Evolutionary conservation across 768 basidiomycete genomes (phyloP), one percentile per base, ranked within the genome.

Genomic region (Podaxis carcinomalis): DNA sequence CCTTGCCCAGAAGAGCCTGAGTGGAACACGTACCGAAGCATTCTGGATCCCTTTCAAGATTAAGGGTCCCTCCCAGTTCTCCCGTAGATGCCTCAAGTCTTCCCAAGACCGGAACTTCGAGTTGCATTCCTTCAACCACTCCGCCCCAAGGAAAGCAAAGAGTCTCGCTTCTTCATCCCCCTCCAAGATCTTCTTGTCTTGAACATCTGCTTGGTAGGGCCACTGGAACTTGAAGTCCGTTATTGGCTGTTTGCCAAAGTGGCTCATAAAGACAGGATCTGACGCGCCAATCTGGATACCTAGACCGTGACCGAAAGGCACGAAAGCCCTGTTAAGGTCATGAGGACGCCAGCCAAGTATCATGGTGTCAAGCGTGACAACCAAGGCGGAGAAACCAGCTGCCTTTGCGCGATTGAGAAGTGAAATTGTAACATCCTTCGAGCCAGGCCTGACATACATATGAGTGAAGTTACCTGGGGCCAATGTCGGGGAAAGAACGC

Each of bases 311-410:
- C 66, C 65, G 68, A 91, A 89, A 5, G 90, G 90, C 13, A 89
- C 77, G 68, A 83, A 92, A 0, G 83, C 76, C 2, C 71, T 78
- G 52, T 83, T 78, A 57, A 93, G 75, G 67, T 93, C 90, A 69
- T 88, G 85, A 3, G 89, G 89, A 2, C 89, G 84, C 88, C 88
- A 92, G 23, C 89, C 90, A 35, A 92, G 71, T 0, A 74, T 56
- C 80, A 86, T 85, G 0, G 89, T 88, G 71, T 93, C 91, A 11
- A 92, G 77, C 0, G 92, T 92, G 64, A 93, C 78, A n/a, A 93
- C 83, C 37, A 93, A 84, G 13, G 85, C 83, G 3, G 75, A 82
- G 73, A 84, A 93, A 14, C 87, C 87, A 57, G 73, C 83, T 1
- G 74, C 77, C 70, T 90, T 89, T 10, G 84, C 87, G 2, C 91